Conservation (phyloP, 306 rosid species). For the Notholithocarpus densiflorus region DNA sequence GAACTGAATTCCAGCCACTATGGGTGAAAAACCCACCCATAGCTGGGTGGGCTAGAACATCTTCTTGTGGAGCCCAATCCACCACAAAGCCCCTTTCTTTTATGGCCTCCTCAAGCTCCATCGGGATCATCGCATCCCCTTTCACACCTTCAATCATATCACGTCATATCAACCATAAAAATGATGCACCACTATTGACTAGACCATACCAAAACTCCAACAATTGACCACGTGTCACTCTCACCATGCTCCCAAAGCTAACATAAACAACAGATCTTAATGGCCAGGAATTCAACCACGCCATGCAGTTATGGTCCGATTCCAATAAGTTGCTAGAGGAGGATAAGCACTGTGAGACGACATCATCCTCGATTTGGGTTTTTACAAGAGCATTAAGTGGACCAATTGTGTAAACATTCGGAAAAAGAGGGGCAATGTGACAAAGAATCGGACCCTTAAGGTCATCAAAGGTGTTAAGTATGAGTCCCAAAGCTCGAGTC, state of each 20-base stretch:
- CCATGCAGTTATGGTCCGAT: slow-evolving; percentile 25
- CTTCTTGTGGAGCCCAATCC: slow-evolving; percentile 36
- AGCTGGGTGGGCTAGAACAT: slow-evolving; percentile 26
- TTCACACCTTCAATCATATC: background rate
- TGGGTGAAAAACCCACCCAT: slow-evolving; percentile 32
- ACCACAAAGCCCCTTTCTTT: slow-evolving; percentile 22
- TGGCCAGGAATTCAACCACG: slow-evolving; percentile 38
- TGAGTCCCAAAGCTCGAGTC: too few relatives aligned
- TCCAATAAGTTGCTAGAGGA: background rate
- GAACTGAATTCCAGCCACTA: background rate
- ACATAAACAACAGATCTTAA: slow-evolving; percentile 29
- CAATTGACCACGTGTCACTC: background rate
- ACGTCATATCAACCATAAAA: slow-evolving; percentile 39
- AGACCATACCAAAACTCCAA: slow-evolving; percentile 47
- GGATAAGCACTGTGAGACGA: too few relatives aligned
- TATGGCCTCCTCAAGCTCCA: slow-evolving; percentile 11
- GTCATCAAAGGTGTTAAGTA: too few relatives aligned
- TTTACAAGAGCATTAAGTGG: too few relatives aligned
- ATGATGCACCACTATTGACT: slow-evolving; percentile 25
- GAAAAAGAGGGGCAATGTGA: background rate
- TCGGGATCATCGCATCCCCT: background rate
- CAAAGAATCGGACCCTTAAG: background rate
- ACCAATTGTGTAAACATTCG: too few relatives aligned
- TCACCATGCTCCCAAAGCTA: slow-evolving; percentile 38
- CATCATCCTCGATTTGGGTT: too few relatives aligned